These are phyloP conservation scores for Hypholoma fasciculare DNA, from an alignment of 768 basidiomycete species.

Conservation along the genomic window DNA sequence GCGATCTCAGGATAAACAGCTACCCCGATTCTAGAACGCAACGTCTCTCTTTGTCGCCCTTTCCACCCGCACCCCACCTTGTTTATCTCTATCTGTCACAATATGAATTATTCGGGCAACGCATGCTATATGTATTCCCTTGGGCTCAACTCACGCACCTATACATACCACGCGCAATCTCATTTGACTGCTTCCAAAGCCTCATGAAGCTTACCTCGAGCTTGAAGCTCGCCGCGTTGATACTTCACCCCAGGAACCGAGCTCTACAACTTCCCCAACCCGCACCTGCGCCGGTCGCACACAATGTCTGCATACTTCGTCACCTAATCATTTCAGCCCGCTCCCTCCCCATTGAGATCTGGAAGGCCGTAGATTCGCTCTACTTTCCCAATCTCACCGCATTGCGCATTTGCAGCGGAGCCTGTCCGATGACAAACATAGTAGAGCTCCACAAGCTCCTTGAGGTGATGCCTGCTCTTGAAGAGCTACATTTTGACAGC, in stretches of 20 bases:
- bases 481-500: slow-evolving; percentile 1
- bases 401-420: neutral
- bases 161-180: neutral
- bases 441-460: neutral
- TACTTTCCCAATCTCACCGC: neutral
- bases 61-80: neutral
- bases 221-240: neutral
- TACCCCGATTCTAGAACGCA: neutral
- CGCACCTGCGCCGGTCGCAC: neutral
- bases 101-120: neutral
- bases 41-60: neutral
- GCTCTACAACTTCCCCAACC: neutral
- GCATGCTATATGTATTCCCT: neutral
- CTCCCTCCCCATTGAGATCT: neutral
- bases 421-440: neutral
- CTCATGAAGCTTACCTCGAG: neutral
- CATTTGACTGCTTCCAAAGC: neutral
- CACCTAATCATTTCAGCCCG: neutral
- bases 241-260: neutral
- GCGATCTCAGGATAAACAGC: slow-evolving; percentile 1
- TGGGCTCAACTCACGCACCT: slow-evolving; percentile 3
- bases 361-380: neutral
- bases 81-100: neutral
- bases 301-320: neutral
- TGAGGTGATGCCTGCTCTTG: neutral